Base-by-base conservation (phyloP, 2,329 filamentous ascomycete genomes). In the Pseudogymnoascus sp. region DNA sequence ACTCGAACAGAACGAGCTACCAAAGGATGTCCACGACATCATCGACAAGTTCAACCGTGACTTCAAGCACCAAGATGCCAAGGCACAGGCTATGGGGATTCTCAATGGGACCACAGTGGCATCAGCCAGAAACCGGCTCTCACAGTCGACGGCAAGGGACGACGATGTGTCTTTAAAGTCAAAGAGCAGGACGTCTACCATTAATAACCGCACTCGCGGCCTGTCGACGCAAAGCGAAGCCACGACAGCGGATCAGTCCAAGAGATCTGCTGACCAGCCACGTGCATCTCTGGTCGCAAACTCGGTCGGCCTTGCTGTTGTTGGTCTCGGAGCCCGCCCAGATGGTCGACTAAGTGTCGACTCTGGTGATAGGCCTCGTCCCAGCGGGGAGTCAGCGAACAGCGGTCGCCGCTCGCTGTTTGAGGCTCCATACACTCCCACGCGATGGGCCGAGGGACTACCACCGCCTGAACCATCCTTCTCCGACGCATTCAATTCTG, bases 401-500 rank as follows among this genome's bases (percentile, higher is more conserved):
- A 54, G 47, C 11, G 28, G 28, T 5, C 47, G 25, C 16, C 47
- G 47, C 28, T 54, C 47, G n/a, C 47, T 54, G 9, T 32, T 54
- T 34, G 47, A 54, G 32, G 32, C 47, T 12, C 0, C 47, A 54
- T 54, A 54, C 16, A 58, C 57, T 38, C 37, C 57, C 2, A 39
- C 34, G 14, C 34, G 57, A 16, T 58, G 57, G 57, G 34, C 57
- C 2, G 57, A 58, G 4, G 34, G 37, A 12, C 57, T 58, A 68
- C 4, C 71, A 73, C 6, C 73, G 75, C 72, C 62, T 77, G 57
- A 58, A 72, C 72, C 32, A 38, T 85, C 87, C 41, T 87, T 83
- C 67, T 92, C 89, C 0, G 89, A 87, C 4, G 77, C 96, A 20
- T 96, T 96, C 76, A 90, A 90, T 63, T 96, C 91, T 0, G 91